phyloP scores from a whole-genome alignment of 139 green algal genomes.

The Coelastrella sp. region DNA sequence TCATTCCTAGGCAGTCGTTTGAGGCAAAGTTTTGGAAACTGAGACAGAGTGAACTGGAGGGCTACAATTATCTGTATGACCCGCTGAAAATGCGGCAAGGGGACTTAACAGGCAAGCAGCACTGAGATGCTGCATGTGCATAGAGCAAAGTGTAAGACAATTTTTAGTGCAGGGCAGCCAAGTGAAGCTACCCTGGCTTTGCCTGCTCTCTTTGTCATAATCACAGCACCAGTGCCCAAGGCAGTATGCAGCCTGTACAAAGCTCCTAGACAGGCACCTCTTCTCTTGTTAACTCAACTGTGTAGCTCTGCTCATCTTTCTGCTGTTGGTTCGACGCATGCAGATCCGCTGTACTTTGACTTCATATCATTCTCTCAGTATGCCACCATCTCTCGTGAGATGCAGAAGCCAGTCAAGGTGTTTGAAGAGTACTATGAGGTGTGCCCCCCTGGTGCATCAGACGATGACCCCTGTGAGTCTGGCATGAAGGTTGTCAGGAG shows the following conservation, averaged over 20 bases:
- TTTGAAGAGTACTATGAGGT: constrained; percentile 60
- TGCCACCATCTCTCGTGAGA: constrained; percentile 67
- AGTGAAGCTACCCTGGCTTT: too few relatives aligned
- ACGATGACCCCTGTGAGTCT: constrained; percentile 29
- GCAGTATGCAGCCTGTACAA: too few relatives aligned
- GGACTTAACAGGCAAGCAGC: constrained; percentile 47
- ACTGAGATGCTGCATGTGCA: background rate
- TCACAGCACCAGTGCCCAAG: constrained; percentile 61
- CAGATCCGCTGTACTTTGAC: constrained; percentile 84
- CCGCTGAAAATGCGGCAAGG: constrained; percentile 56
- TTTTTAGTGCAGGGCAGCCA: too few relatives aligned
- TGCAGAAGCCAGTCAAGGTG: constrained; percentile 65
- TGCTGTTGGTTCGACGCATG: too few relatives aligned
- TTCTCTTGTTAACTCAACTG: too few relatives aligned
- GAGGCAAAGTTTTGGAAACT: constrained; percentile 67
- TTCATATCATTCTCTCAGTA: constrained; percentile 90
- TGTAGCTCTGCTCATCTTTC: too few relatives aligned
- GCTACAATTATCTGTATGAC: constrained; percentile 58
- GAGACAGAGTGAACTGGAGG: constrained; percentile 58
- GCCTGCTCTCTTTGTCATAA: constrained; percentile 52
- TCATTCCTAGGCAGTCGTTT: constrained; percentile 80
- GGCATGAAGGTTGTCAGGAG: constrained; percentile 14
- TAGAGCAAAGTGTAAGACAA: background rate
- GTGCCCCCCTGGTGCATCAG: background rate
- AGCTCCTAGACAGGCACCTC: too few relatives aligned